These are phyloP conservation scores for Hypomontagnella monticulosa DNA, from an alignment of 495 filamentous ascomycete species.

Conservation along the genomic window DNA sequence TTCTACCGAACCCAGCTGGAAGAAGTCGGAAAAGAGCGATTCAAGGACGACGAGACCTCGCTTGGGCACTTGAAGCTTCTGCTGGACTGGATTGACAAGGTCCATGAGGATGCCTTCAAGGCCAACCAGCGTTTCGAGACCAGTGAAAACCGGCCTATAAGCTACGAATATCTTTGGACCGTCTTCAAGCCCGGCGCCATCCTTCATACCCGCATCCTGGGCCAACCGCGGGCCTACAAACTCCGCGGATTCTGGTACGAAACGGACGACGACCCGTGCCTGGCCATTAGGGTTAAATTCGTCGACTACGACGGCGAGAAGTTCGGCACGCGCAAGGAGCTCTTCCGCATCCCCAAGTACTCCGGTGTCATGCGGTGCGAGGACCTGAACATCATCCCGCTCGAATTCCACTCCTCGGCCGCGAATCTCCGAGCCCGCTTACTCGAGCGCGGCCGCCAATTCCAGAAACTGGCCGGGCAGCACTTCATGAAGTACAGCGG, in stretches of 20 bases:
- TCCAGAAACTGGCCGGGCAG: slow-evolving; percentile 27
- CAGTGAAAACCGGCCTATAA: slow-evolving; percentile 43
- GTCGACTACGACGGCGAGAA: slow-evolving; percentile 51
- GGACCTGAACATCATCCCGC: slow-evolving; percentile 41
- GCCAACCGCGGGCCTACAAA: slow-evolving; percentile 46
- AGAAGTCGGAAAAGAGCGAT: slow-evolving; percentile 39
- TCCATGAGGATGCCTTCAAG: slow-evolving; percentile 48
- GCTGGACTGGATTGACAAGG: slow-evolving; percentile 47
- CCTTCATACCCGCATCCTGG: slow-evolving; percentile 38
- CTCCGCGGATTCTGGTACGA: slow-evolving; percentile 42
- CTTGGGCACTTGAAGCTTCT: slow-evolving; percentile 46
- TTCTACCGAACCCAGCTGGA: slow-evolving; percentile 44
- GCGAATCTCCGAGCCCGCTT: slow-evolving; percentile 34
- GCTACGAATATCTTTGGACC: slow-evolving; percentile 50
- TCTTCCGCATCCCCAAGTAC: slow-evolving; percentile 45
- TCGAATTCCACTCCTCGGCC: slow-evolving; percentile 39
- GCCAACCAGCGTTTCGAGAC: slow-evolving; percentile 42
- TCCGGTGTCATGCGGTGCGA: slow-evolving; percentile 36
- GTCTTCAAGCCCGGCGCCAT: slow-evolving; percentile 45
- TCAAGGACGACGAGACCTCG: slow-evolving; percentile 41
- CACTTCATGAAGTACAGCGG: slow-evolving; percentile 27
- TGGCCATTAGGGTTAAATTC: slow-evolving; percentile 32
- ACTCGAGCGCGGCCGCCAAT: slow-evolving; percentile 45
- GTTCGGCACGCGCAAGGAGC: slow-evolving; percentile 39
- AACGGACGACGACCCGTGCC: slow-evolving; percentile 12